phyloP scores from a whole-genome alignment of 176 grass and related monocot genomes.

The Musa beccarii region DNA sequence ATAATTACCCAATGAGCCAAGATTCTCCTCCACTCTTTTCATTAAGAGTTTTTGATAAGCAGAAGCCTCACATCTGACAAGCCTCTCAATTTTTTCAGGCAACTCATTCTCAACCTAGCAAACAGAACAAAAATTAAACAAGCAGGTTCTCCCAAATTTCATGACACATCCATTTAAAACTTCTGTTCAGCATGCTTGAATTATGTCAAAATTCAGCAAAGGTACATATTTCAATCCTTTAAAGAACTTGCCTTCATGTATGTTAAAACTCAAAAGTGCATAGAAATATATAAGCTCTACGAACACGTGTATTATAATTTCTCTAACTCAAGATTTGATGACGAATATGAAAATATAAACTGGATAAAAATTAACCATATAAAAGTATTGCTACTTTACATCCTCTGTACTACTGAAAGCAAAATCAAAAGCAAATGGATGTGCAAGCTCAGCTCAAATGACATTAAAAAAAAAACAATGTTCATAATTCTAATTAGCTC shows the following conservation, averaged over 20 bases:
- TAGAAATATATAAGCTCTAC: too few relatives aligned
- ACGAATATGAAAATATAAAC: too few relatives aligned
- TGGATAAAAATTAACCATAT: too few relatives aligned
- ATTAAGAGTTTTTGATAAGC: constrained; percentile 99
- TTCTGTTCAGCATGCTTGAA: not conserved
- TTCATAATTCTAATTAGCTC: not conserved
- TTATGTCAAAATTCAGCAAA: not conserved
- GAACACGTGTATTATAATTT: too few relatives aligned
- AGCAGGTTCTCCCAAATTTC: not conserved
- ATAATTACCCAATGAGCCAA: constrained; percentile 70
- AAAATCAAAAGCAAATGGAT: too few relatives aligned
- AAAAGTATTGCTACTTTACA: too few relatives aligned
- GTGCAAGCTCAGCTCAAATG: too few relatives aligned
- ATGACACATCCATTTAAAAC: not conserved
- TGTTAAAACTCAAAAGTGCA: too few relatives aligned
- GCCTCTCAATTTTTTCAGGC: constrained; percentile 90
- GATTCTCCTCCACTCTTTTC: constrained; percentile 92
- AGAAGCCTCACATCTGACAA: constrained; percentile 95
- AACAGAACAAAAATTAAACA: constrained; percentile 14
- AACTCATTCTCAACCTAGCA: constrained; percentile 89
- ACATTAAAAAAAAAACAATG: too few relatives aligned
- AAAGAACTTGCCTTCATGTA: not conserved
- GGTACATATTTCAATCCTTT: not conserved
- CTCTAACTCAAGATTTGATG: too few relatives aligned
- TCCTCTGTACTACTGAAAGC: too few relatives aligned